Evolutionary conservation across 2,329 filamentous ascomycete species (phyloP), one percentile per base, ranked within the genome.

Genomic region (Hyphodiscus sp.): DNA sequence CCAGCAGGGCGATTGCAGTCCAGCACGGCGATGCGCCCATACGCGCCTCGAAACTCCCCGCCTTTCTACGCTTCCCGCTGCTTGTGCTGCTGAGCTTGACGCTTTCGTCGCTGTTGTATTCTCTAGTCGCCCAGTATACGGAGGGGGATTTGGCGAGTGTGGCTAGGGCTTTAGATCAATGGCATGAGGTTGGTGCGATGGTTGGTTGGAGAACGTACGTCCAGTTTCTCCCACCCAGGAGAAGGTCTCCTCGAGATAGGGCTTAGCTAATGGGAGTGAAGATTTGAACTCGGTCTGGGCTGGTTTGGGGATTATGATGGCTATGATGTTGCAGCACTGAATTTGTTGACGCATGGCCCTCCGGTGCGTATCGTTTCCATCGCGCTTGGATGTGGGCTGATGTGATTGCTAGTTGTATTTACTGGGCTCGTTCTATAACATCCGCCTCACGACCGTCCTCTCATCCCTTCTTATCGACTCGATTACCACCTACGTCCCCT

Each of bases 231-330:
- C 48, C 51, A 43, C 15, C 10, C 38, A 26, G 26, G 8, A 8
- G 8, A 26, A 8, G 8, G 4, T 26, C 23, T 26, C 23, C 23
- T 47, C 18, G 16, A 29, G 13, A 23, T 23, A 20, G 45, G 20
- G 26, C 16, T 33, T 47, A 47, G 19, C 53, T 60, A 38, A 61
- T 44, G 23, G 11, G 13, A 41, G 16, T 8, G 80, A 75, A 88
- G 80, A 68, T 69, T 83, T 46, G 85, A 91, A 68, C 75, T 95
- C 50, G 81, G 76, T 20, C 66, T 91, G 46, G 85, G 81, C 46
- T 96, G 90, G 89, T 80, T 80, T 62, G 75, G 83, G 44, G 77
- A 83, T 58, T 88, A 87, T 67, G 89, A 95, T 69, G 83, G 86
- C 71, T 77, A 82, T 67, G 86, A 89, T 68, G 74, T 87, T 49